These are phyloP conservation scores for Sporothrix inflata DNA, from an alignment of 2,329 filamentous ascomycete genomes.

Conservation along the genomic window DNA sequence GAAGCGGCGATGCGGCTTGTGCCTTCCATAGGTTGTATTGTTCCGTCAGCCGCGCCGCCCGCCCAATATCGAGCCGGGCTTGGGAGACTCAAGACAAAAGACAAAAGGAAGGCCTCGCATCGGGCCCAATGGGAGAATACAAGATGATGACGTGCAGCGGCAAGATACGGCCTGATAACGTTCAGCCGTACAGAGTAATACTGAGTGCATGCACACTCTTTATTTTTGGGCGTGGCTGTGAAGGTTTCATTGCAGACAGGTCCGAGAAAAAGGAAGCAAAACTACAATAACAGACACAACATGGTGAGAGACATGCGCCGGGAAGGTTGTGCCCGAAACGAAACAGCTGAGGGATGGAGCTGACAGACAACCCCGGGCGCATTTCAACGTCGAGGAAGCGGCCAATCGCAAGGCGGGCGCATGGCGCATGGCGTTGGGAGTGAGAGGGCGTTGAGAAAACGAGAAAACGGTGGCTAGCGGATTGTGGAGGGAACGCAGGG, in stretches of 20 bases:
- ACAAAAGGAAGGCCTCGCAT: background rate
- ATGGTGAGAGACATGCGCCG: background rate
- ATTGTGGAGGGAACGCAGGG: background rate
- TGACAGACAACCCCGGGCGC: background rate
- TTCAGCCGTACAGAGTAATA: background rate
- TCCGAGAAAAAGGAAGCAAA: background rate
- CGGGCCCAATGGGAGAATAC: background rate
- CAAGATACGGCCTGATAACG: background rate
- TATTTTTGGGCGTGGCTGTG: conserved; percentile 16
- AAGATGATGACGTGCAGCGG: background rate
- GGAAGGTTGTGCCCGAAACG: background rate
- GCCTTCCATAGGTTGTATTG: background rate
- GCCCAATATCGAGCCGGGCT: background rate
- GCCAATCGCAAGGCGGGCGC: conserved; percentile 1
- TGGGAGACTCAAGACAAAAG: background rate
- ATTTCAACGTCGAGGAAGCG: background rate
- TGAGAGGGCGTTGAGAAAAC: background rate
- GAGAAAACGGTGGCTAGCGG: background rate
- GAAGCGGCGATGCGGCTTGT: background rate
- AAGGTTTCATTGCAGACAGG: conserved; percentile 5
- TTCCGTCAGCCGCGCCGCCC: conserved; percentile 19
- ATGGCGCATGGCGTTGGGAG: background rate
- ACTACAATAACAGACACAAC: background rate
- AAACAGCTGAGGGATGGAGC: background rate
- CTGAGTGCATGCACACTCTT: background rate